Evolutionary conservation across 2,329 filamentous ascomycete species (phyloP).

Genomic region (Aspergillus aculeatinus): DNA sequence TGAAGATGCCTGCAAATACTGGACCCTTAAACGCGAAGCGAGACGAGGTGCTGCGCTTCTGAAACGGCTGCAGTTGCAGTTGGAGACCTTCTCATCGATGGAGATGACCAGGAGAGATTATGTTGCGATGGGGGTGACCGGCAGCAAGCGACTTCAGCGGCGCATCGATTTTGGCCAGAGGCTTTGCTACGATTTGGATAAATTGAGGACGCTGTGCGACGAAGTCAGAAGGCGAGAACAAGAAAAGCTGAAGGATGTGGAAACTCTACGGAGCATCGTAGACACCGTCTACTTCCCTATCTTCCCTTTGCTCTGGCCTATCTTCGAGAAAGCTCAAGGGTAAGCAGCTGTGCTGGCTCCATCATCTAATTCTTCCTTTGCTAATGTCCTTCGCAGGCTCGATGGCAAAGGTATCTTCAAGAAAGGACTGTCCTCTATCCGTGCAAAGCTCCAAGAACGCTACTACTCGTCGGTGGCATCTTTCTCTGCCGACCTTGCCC

Average conservation of each 20-base stretch:
- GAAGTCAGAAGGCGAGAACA: slow-evolving; percentile 73
- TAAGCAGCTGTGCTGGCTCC: slow-evolving; percentile 55
- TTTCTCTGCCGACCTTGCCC: slow-evolving; percentile 60
- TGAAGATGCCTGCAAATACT: slow-evolving; percentile 91
- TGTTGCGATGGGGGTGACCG: slow-evolving; percentile 85
- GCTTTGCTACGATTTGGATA: slow-evolving; percentile 65
- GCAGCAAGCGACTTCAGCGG: slow-evolving; percentile 71
- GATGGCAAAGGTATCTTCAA: slow-evolving; percentile 56
- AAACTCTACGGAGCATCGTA: slow-evolving; percentile 74
- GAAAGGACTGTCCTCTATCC: slow-evolving; percentile 54
- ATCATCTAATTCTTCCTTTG: not conserved
- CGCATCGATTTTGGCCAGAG: slow-evolving; percentile 85
- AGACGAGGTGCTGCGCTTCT: slow-evolving; percentile 86
- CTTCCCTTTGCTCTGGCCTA: slow-evolving; percentile 69
- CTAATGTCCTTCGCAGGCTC: slow-evolving; percentile 38
- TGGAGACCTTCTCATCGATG: slow-evolving; percentile 96
- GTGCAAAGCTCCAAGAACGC: slow-evolving; percentile 54
- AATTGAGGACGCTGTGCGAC: slow-evolving; percentile 68
- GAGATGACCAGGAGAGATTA: slow-evolving; percentile 95
- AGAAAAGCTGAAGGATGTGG: slow-evolving; percentile 72
- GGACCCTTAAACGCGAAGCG: slow-evolving; percentile 94
- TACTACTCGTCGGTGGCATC: slow-evolving; percentile 60
- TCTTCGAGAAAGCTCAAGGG: slow-evolving; percentile 76
- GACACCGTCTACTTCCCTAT: slow-evolving; percentile 92
- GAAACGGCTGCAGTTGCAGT: slow-evolving; percentile 88